Evolutionary conservation across 495 filamentous ascomycete genomes (phyloP).

Genomic region (Penicillium samsonianum): DNA sequence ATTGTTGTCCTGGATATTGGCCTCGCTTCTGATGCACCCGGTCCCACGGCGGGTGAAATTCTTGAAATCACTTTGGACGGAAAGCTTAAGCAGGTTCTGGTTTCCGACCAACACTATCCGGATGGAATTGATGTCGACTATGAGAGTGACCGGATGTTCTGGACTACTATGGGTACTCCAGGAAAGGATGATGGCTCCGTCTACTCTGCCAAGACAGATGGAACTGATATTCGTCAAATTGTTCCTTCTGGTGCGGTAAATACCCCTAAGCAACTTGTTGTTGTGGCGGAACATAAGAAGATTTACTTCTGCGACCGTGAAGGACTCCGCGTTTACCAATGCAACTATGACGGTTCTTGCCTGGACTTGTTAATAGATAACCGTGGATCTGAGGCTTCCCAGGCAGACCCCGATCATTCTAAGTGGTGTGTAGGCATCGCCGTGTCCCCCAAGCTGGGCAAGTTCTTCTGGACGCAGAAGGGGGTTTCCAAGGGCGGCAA

Average conservation of each 20-base stretch:
- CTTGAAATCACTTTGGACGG: neutral
- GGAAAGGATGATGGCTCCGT: conserved; percentile 45
- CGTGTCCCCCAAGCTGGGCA: conserved; percentile 28
- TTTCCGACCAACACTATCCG: conserved; percentile 37
- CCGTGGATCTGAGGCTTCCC: neutral
- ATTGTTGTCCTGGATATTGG: conserved; percentile 35
- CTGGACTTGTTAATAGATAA: conserved; percentile 44
- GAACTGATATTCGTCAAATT: conserved; percentile 34
- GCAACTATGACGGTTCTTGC: conserved; percentile 45
- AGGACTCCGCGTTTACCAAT: conserved; percentile 47
- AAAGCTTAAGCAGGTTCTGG: conserved; percentile 9
- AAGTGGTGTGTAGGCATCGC: conserved; percentile 38
- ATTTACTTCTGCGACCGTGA: conserved; percentile 58
- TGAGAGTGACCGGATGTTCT: conserved; percentile 42
- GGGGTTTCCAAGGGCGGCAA: conserved; percentile 47
- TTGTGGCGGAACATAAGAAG: conserved; percentile 32
- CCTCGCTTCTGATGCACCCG: conserved; percentile 21
- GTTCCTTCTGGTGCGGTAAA: conserved; percentile 40
- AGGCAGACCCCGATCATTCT: conserved; percentile 6
- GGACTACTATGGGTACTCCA: conserved; percentile 52
- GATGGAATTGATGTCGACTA: conserved; percentile 47
- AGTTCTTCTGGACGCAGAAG: conserved; percentile 60
- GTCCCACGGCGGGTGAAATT: conserved; percentile 23
- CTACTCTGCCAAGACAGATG: conserved; percentile 41
- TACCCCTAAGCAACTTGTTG: conserved; percentile 55